Conservation (phyloP, 2,329 filamentous ascomycete genomes). For the Alternaria atra region DNA sequence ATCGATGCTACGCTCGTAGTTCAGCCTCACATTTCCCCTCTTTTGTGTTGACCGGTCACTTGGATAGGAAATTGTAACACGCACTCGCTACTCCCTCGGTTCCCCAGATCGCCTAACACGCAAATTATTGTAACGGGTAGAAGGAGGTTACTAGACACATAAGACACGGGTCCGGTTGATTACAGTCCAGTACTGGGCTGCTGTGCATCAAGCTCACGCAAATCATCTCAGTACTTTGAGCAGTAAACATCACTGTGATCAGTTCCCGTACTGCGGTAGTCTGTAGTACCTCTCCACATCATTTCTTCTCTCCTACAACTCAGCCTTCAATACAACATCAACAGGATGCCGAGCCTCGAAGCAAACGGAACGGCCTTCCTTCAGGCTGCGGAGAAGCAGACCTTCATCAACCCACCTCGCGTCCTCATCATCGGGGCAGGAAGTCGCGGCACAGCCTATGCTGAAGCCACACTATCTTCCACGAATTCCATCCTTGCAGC, state of each 20-base stretch:
- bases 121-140: not conserved
- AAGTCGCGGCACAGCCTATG: constrained; percentile 50
- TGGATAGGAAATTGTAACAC: not conserved
- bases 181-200: not conserved
- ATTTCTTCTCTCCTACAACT: not conserved
- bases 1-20: constrained; percentile 27
- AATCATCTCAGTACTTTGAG: not conserved
- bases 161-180: not conserved
- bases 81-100: not conserved
- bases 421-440: constrained; percentile 53
- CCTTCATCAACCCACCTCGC: constrained; percentile 37
- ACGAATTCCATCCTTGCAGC: constrained; percentile 71
- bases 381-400: constrained; percentile 25
- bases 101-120: not conserved
- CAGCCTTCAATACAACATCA: not conserved
- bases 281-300: not conserved
- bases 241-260: too few species aligned
- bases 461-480: constrained; percentile 25
- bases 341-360: constrained; percentile 4
- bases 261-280: rapidly evolving
- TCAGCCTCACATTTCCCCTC: constrained; percentile 18
- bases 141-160: not conserved
- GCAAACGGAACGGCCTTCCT: constrained; percentile 21
- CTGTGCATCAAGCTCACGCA: not conserved
- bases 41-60: not conserved